Evolutionary conservation across 2,329 filamentous ascomycete species (phyloP).

Genomic region (Stachybotrys elegans): DNA sequence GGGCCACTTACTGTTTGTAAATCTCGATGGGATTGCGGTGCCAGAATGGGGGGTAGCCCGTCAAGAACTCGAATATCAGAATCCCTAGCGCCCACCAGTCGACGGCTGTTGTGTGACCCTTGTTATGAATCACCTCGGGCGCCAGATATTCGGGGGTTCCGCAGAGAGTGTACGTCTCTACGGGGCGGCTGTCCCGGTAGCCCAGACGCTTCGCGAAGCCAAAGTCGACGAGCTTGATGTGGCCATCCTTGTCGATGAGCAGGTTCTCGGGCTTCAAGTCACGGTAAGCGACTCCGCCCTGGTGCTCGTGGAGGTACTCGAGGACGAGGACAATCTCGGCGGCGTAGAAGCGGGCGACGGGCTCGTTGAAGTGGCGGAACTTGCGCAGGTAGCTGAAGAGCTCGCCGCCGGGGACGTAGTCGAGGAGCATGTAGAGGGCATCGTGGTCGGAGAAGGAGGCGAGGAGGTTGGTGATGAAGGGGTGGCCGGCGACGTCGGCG

Average conservation of each 20-base stretch:
- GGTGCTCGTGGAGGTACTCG: conserved; percentile 73
- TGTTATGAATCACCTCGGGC: conserved; percentile 79
- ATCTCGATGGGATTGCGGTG: conserved; percentile 83
- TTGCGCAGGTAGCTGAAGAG: conserved; percentile 78
- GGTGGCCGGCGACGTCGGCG: conserved; percentile 70
- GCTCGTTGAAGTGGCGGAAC: conserved; percentile 73
- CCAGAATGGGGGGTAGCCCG: conserved; percentile 83
- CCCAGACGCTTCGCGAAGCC: conserved; percentile 79
- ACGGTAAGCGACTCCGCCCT: conserved; percentile 73
- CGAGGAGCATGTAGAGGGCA: conserved; percentile 76
- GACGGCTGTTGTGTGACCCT: conserved; percentile 69
- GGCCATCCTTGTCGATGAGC: conserved; percentile 69
- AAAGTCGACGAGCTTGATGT: conserved; percentile 81
- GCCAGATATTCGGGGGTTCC: conserved; percentile 81
- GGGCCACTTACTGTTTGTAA: conserved; percentile 62
- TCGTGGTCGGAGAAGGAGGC: conserved; percentile 76
- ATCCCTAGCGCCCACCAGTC: conserved; percentile 89
- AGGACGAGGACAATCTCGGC: conserved; percentile 80
- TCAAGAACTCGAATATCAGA: conserved; percentile 78
- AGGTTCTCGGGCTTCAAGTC: conserved; percentile 83
- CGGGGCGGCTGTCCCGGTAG: conserved; percentile 39
- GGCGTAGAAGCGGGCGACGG: conserved; percentile 74
- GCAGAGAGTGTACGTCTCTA: conserved; percentile 77
- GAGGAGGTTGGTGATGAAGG: conserved; percentile 75
- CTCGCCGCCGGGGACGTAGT: conserved; percentile 79